These are phyloP conservation scores for Solanum etuberosum DNA, from an alignment of 257 asterid genomes.

Conservation along the genomic window DNA sequence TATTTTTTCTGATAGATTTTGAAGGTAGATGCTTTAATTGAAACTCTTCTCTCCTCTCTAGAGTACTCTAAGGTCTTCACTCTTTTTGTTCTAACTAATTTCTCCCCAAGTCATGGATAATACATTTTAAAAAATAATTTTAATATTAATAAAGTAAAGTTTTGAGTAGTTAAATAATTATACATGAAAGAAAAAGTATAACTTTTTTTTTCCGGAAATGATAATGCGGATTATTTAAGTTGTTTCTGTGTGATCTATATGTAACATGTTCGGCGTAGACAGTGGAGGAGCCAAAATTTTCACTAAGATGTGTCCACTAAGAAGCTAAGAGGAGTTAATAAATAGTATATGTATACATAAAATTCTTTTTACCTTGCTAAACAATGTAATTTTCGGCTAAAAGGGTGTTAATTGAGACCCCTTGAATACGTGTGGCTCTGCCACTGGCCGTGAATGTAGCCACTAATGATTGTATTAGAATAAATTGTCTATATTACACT, in stretches of 20 bases:
- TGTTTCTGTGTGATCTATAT: not conserved
- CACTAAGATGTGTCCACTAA: not conserved
- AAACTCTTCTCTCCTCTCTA: not conserved
- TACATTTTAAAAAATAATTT: not conserved
- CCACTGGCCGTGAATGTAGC: not conserved
- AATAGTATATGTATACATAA: not conserved
- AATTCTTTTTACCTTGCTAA: not conserved
- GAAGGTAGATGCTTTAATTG: not conserved
- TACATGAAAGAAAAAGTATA: not conserved
- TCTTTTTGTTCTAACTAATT: not conserved
- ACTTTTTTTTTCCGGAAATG: not conserved
- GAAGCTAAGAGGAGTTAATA: not conserved
- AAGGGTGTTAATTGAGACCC: not conserved
- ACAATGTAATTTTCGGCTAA: not conserved
- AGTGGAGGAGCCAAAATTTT: not conserved
- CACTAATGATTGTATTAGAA: not conserved
- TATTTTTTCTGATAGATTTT: not conserved
- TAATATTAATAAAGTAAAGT: not conserved
- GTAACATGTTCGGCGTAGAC: not conserved
- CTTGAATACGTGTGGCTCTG: not conserved
- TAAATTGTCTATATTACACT: not conserved
- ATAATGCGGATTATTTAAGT: too few relatives aligned
- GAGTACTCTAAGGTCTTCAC: not conserved
- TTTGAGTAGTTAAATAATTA: not conserved
- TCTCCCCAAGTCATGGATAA: not conserved